A percentile compares a stretch with the other conserved stretches of the same genome.
These are phyloP conservation scores for Begonia masoniana DNA, from an alignment of 306 rosid species.

Conservation along the genomic window DNA sequence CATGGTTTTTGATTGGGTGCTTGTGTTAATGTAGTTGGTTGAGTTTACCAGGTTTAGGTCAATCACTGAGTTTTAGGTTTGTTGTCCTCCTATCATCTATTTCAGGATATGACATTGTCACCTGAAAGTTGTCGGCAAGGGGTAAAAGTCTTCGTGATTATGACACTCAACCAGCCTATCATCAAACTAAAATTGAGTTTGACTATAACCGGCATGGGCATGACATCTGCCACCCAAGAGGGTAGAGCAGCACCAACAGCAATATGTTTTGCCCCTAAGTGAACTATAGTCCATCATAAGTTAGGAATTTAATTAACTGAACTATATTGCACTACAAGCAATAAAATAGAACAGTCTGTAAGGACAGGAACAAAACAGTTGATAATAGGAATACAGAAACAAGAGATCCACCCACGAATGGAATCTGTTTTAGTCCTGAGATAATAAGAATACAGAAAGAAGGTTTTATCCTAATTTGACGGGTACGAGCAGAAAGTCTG, in stretches of 20 bases:
- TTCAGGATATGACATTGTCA: too few species aligned
- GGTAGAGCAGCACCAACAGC: not conserved
- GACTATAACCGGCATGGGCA: not conserved
- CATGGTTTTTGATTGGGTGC: too few species aligned
- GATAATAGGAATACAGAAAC: not conserved
- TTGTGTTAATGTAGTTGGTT: not conserved
- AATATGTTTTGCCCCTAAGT: not conserved
- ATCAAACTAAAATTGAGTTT: not conserved
- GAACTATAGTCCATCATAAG: not conserved
- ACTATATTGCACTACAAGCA: not conserved
- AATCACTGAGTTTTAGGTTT: too few species aligned
- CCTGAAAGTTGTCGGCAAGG: too few species aligned
- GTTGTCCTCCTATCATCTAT: too few species aligned
- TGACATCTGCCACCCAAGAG: not conserved
- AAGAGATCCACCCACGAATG: not conserved
- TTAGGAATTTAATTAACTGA: not conserved
- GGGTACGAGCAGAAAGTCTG: too few species aligned
- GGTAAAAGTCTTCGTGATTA: too few species aligned
- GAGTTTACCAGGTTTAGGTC: not conserved
- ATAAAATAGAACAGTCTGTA: not conserved
- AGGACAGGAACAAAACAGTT: not conserved
- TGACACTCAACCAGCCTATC: not conserved
- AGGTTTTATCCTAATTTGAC: too few species aligned
- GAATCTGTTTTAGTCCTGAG: not conserved
- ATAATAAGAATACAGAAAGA: too few species aligned